Percentiles rank a stretch among this genome's conserved stretches.
These are phyloP conservation scores for Ceratobasidium sp. DNA, from an alignment of 1,284 basidiomycete species.

Conservation along the genomic window DNA sequence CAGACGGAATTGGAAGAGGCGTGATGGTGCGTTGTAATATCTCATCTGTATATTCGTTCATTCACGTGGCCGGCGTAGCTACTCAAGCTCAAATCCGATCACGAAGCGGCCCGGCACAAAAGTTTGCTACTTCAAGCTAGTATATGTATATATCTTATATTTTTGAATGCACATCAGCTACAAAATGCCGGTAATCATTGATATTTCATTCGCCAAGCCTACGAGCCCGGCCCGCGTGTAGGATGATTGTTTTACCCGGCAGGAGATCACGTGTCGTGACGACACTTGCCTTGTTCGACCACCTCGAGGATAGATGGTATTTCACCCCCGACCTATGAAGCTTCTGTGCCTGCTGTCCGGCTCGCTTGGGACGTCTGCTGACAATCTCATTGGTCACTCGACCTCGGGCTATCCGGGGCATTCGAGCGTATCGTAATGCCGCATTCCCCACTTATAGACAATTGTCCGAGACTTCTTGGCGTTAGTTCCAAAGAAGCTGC, in stretches of 20 bases:
- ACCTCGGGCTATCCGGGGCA: background rate
- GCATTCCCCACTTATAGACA: background rate
- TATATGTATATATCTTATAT: background rate
- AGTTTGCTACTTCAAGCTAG: slow-evolving; percentile 6
- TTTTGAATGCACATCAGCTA: background rate
- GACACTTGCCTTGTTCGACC: background rate
- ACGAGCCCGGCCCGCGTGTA: background rate
- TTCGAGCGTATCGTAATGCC: background rate
- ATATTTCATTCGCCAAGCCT: background rate
- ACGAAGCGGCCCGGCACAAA: slow-evolving; percentile 8
- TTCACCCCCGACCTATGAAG: background rate
- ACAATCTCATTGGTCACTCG: background rate
- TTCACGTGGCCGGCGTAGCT: background rate
- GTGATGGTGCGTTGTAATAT: background rate
- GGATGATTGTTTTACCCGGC: background rate
- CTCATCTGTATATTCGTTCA: background rate
- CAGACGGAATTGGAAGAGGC: slow-evolving; percentile 18
- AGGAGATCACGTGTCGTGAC: background rate
- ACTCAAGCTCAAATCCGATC: slow-evolving; percentile 18
- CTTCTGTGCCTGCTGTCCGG: background rate
- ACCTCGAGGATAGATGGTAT: background rate
- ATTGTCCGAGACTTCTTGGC: background rate
- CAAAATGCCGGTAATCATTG: background rate
- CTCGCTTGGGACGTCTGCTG: background rate
- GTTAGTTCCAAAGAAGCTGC: background rate